These are phyloP conservation scores for Mallotus repandus DNA, from an alignment of 441 rosid genomes.

Conservation along the genomic window DNA sequence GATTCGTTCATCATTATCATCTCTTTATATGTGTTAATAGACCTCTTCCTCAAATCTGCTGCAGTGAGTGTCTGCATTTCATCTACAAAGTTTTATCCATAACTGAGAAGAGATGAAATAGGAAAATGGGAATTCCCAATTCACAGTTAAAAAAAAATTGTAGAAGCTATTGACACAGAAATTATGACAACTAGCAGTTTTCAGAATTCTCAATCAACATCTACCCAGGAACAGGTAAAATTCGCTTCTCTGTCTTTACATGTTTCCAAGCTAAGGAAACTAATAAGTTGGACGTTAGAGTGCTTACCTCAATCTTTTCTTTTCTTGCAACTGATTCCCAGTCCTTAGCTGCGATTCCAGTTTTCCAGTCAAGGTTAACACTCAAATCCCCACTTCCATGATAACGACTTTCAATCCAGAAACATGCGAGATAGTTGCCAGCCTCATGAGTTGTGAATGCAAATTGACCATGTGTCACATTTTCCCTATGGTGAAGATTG, in stretches of 20 bases:
- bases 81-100: background rate
- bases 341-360: constrained; percentile 87
- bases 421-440: constrained; percentile 78
- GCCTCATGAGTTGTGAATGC: constrained; percentile 86
- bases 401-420: constrained; percentile 47
- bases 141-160: background rate
- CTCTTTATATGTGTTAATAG: background rate
- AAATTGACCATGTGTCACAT: constrained; percentile 76
- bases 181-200: background rate
- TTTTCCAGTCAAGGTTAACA: constrained; percentile 87
- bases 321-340: constrained; percentile 96
- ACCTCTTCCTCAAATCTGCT: background rate
- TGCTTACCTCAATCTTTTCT: constrained; percentile 84
- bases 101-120: background rate
- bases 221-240: background rate
- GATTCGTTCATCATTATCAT: background rate
- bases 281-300: constrained; percentile 5
- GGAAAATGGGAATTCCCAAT: background rate
- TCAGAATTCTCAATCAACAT: background rate
- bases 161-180: background rate
- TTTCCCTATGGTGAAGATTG: constrained; percentile 64
- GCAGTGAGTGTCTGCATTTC: background rate
- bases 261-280: background rate
- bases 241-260: background rate
- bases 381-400: constrained; percentile 48